Conservation (phyloP, 225 moss, liverwort and hornwort species). For the Straminergon stramineum region DNA sequence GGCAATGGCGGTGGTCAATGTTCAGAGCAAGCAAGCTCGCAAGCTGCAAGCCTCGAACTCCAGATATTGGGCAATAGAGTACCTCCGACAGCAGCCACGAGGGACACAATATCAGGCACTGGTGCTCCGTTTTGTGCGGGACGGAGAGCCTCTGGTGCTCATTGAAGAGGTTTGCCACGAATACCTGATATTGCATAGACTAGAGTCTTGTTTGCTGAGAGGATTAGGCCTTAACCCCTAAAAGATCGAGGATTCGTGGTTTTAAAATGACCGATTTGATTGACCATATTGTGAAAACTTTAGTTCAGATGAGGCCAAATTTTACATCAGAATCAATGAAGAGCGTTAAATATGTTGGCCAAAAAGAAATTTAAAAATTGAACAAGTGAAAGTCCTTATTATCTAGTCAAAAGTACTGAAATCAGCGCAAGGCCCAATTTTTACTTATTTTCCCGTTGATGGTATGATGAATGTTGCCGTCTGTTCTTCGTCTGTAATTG, state of each 20-base stretch:
- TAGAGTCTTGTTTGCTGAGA: not conserved
- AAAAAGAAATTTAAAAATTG: not conserved
- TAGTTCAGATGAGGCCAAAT: not conserved
- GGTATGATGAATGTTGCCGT: not conserved
- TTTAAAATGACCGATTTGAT: not conserved
- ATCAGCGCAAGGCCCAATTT: not conserved
- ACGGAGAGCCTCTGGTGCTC: conserved; percentile 61
- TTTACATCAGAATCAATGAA: not conserved
- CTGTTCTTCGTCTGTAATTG: not conserved
- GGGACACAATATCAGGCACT: conserved; percentile 58
- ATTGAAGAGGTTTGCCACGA: conserved; percentile 54
- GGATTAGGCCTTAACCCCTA: not conserved
- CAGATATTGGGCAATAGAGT: conserved; percentile 87
- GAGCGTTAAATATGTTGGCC: not conserved
- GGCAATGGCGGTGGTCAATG: conserved; percentile 66
- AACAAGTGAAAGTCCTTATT: not conserved
- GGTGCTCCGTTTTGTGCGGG: conserved; percentile 59
- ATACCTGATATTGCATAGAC: not conserved
- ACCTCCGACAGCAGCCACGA: conserved; percentile 66
- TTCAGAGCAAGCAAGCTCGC: conserved; percentile 63
- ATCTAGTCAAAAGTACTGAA: not conserved
- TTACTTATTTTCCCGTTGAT: not conserved
- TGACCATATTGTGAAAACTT: not conserved
- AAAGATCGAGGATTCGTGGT: not conserved
- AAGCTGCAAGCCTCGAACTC: conserved; percentile 50